These are phyloP conservation scores for Chalciporus sphaerocephalus DNA, from an alignment of 768 basidiomycete genomes.

Conservation along the genomic window DNA sequence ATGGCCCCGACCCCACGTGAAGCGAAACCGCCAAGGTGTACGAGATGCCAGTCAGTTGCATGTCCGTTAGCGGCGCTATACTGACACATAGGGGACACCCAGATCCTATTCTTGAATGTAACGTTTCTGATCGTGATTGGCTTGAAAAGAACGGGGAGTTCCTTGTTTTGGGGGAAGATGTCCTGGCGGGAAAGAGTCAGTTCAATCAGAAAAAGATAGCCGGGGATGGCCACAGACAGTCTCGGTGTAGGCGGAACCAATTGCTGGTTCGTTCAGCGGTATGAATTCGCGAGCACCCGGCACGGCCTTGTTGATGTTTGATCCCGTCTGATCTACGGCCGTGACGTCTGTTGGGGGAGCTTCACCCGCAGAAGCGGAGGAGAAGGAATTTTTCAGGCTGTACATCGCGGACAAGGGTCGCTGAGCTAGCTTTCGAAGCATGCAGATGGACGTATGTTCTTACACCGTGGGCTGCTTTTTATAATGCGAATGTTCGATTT, in stretches of 20 bases:
- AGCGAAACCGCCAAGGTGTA: slow-evolving; percentile 70
- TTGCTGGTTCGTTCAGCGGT: slow-evolving; percentile 54
- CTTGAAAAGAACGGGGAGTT: slow-evolving; percentile 58
- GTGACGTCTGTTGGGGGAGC: background rate
- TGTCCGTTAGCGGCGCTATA: slow-evolving; percentile 73
- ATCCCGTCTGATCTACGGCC: background rate
- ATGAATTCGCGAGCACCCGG: slow-evolving; percentile 52
- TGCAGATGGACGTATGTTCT: background rate
- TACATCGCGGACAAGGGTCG: slow-evolving; percentile 1
- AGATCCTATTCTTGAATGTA: slow-evolving; percentile 73
- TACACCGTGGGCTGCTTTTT: background rate
- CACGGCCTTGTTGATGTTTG: slow-evolving; percentile 43
- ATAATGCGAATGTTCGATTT: background rate
- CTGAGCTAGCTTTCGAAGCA: background rate
- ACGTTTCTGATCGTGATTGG: slow-evolving; percentile 57
- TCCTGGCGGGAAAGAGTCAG: slow-evolving; percentile 17
- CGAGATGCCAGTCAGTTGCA: slow-evolving; percentile 79
- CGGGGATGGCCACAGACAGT: slow-evolving; percentile 11
- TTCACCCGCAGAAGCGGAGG: background rate
- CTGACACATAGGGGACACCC: slow-evolving; percentile 81
- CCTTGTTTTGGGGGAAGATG: slow-evolving; percentile 44
- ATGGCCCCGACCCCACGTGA: slow-evolving; percentile 68
- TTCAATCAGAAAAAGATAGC: background rate
- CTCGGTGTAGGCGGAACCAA: slow-evolving; percentile 41
- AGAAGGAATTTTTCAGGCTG: background rate